Percentiles rank a stretch among this genome's conserved stretches.
Evolutionary conservation across 345 rosid species (phyloP).

Genomic region (Rhodamnia argentea): DNA sequence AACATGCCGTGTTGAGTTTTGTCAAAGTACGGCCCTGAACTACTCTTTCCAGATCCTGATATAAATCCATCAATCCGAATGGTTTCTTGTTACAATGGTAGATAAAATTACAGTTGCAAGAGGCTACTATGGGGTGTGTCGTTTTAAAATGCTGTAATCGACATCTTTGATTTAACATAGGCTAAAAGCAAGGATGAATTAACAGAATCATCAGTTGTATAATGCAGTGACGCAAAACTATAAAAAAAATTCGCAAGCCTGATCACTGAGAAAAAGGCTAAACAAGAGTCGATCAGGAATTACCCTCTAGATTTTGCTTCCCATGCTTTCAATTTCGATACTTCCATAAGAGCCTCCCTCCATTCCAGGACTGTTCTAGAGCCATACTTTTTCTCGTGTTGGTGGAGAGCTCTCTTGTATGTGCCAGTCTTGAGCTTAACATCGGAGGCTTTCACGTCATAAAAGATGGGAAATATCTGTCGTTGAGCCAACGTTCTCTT

Average conservation of each 20-base stretch:
- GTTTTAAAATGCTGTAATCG: background rate
- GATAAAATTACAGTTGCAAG: background rate
- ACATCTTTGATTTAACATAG: background rate
- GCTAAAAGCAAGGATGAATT: background rate
- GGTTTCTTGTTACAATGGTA: background rate
- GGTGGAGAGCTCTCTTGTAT: background rate
- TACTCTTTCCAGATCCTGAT: background rate
- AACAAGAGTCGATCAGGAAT: background rate
- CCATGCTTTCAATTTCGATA: background rate
- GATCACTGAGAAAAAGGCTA: background rate
- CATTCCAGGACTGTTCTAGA: background rate
- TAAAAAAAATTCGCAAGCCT: background rate
- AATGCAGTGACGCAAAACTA: background rate
- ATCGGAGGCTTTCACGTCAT: background rate
- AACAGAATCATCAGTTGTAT: background rate
- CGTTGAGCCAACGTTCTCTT: background rate
- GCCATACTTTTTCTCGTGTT: background rate
- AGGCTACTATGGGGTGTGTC: background rate
- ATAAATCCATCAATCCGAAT: background rate
- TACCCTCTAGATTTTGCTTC: background rate
- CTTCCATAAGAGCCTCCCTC: background rate
- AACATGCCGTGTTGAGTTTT: background rate
- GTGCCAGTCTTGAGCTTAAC: background rate
- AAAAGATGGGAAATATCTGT: background rate
- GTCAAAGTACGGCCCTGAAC: background rate